phyloP scores from a whole-genome alignment of 2,329 filamentous ascomycete species.

The Ceratocystiopsis sp. region DNA sequence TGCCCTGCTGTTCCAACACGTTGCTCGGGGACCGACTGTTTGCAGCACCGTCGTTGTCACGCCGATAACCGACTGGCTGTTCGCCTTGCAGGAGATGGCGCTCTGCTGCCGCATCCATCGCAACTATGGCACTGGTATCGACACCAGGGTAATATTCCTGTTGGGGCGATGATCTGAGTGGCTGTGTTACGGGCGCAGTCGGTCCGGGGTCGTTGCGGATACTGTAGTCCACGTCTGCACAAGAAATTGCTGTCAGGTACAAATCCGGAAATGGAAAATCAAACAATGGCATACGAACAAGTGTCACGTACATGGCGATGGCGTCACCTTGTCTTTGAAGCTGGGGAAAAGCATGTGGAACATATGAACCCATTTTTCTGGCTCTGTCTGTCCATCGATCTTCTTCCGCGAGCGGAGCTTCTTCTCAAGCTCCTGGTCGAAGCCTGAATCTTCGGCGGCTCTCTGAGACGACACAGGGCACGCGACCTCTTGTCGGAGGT shows the following conservation, averaged over 20 bases:
- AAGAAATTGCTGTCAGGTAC: neutral
- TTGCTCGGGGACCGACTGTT: too few species aligned
- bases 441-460: conserved; percentile 17
- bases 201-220: neutral
- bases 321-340: conserved; percentile 13
- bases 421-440: conserved; percentile 19
- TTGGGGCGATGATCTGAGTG: too few species aligned
- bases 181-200: neutral
- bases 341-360: conserved; percentile 21
- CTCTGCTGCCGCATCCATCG: neutral
- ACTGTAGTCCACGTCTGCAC: conserved; percentile 4
- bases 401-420: conserved; percentile 18
- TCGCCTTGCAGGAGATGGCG: too few species aligned
- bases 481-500: conserved; percentile 14
- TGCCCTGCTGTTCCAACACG: too few species aligned
- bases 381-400: conserved; percentile 14
- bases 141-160: neutral
- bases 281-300: neutral
- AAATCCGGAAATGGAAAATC: neutral
- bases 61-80: too few species aligned
- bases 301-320: conserved; percentile 17
- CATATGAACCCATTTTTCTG: conserved; percentile 21
- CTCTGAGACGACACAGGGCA: conserved; percentile 12
- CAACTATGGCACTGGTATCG: neutral
- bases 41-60: too few species aligned